These are phyloP conservation scores for Exophiala sideris DNA, from an alignment of 2,329 filamentous ascomycete species.

Conservation along the genomic window DNA sequence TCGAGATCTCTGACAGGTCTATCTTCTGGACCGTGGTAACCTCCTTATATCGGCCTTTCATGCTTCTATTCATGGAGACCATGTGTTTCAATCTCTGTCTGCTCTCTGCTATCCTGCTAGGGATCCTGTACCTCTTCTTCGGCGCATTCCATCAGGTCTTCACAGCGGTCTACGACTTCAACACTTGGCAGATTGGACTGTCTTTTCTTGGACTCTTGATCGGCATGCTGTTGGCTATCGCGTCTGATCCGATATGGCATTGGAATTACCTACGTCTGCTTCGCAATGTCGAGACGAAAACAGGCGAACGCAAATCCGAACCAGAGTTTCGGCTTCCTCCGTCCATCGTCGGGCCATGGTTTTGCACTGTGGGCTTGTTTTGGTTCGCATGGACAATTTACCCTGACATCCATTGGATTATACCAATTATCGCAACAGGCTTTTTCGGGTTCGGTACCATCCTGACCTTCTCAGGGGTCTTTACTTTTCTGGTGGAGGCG, in stretches of 20 bases:
- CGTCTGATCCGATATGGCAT: slow-evolving; percentile 47
- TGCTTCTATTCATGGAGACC: slow-evolving; percentile 40
- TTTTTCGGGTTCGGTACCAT: slow-evolving; percentile 72
- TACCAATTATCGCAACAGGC: slow-evolving; percentile 68
- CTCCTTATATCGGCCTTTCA: slow-evolving; percentile 55
- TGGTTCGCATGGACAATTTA: slow-evolving; percentile 87
- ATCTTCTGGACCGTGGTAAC: slow-evolving; percentile 54
- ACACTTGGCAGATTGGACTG: slow-evolving; percentile 32
- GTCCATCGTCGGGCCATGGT: slow-evolving; percentile 66
- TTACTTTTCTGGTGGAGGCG: slow-evolving; percentile 76
- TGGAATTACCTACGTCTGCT: slow-evolving; percentile 43
- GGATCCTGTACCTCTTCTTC: slow-evolving; percentile 42
- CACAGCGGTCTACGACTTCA: slow-evolving; percentile 39
- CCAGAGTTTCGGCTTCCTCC: slow-evolving; percentile 83
- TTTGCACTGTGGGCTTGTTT: slow-evolving; percentile 80
- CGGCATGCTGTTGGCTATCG: slow-evolving; percentile 45
- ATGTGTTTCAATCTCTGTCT: slow-evolving; percentile 42
- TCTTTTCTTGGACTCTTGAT: slow-evolving; percentile 50
- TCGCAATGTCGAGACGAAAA: slow-evolving; percentile 35
- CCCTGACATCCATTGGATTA: slow-evolving; percentile 69
- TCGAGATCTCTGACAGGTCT: slow-evolving; percentile 65
- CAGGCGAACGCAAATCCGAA: slow-evolving; percentile 56
- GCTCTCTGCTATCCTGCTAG: slow-evolving; percentile 42
- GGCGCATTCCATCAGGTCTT: slow-evolving; percentile 45
- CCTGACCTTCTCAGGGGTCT: slow-evolving; percentile 77